Evolutionary conservation across 345 rosid species (phyloP).

Genomic region (Cardamine occulta): DNA sequence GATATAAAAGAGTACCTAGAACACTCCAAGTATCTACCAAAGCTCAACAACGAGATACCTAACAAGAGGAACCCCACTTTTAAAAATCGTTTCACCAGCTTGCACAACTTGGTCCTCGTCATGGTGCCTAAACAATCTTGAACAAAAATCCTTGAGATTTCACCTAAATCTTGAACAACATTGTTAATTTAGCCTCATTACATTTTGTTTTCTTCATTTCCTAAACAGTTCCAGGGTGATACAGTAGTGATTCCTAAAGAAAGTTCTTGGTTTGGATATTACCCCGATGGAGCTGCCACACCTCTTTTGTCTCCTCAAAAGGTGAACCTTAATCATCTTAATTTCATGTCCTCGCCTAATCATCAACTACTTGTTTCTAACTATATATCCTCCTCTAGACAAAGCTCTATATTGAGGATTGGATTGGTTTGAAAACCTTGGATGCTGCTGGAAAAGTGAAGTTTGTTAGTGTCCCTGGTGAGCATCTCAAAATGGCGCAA

Average conservation of each 20-base stretch:
- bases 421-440: constrained; percentile 80
- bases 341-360: not conserved
- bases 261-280: constrained; percentile 90
- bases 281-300: constrained; percentile 72
- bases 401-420: constrained; percentile 76
- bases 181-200: not conserved
- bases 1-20: constrained; percentile 24
- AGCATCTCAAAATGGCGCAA: constrained; percentile 66
- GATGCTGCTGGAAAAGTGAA: constrained; percentile 75
- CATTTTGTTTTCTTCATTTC: not conserved
- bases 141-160: not conserved
- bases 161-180: not conserved
- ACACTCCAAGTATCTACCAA: constrained; percentile 81
- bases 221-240: constrained; percentile 69
- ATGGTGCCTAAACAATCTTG: constrained; percentile 53
- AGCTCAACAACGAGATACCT: constrained; percentile 82
- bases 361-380: not conserved
- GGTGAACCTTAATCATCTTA: constrained; percentile 45
- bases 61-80: constrained; percentile 61
- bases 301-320: constrained; percentile 59
- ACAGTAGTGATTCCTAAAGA: constrained; percentile 78
- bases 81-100: constrained; percentile 69
- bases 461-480: constrained; percentile 69
- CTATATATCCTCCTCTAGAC: constrained; percentile 52
- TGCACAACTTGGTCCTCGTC: constrained; percentile 81